Evolutionary conservation across 345 rosid species (phyloP), one percentile per base, ranked within the genome.

Genomic region (Eucalyptus tenuipes): DNA sequence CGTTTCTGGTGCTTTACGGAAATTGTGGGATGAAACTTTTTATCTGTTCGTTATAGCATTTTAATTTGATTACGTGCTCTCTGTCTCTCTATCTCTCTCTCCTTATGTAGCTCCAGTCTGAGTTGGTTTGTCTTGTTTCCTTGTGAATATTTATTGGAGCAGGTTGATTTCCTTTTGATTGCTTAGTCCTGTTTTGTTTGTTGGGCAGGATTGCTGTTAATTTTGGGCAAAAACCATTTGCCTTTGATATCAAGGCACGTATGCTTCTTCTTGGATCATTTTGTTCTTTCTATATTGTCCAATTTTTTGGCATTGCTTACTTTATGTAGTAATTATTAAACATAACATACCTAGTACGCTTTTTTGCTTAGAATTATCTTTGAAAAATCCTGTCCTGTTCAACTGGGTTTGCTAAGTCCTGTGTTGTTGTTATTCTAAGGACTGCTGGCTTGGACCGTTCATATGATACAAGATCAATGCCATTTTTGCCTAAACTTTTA

Each of bases 181-280:
- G 55, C 61, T 86, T n/a, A 37, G 40, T 86, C 71, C 91, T 71
- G 88, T 75, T 40, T 75, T 75, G 25, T 75, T 84, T 80, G 42
- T 88, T 87, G 87, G 90, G 93, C 95, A 97, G 99, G 95, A 94
- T 98, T 87, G 94, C 90, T 90, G 98, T 98, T 91, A 98, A 98
- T 95, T 98, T 98, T 71, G 99, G 99, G 85, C 95, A 94, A 90
- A 91, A 88, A 87, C 92, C 92, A 87, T 98, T 95, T 93, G 95
- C 91, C 90, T 97, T 97, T 89, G 97, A 98, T 93, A 88, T 98
- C 86, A 94, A 95, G 98, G 99, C 91, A 92, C 92, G 95, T 86
- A 33, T 90, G 52, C 48, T 49, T 49, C 55, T 71, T 71, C 81
- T 71, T 71, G 45, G 27, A 71, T 40, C 5, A 3, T 75, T 37